A percentile compares a stretch with the other conserved stretches of the same genome.
Evolutionary conservation across 345 rosid genomes (phyloP).

Genomic region (Streptanthus diversifolius): DNA sequence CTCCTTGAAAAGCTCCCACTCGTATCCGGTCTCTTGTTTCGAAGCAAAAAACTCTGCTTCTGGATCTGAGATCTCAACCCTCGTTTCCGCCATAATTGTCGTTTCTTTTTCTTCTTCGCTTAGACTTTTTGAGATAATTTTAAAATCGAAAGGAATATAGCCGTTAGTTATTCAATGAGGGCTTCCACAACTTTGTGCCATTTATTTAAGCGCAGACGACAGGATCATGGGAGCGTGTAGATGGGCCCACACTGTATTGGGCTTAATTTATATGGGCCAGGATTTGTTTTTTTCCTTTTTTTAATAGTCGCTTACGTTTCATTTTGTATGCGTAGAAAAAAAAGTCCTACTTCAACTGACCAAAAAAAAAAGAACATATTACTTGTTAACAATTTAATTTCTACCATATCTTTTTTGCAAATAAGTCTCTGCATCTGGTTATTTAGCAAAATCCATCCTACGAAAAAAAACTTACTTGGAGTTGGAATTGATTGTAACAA

Average conservation of each 20-base stretch:
- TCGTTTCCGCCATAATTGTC: slow-evolving; percentile 34
- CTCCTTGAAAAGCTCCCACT: slow-evolving; percentile 94
- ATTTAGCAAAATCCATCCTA: no score
- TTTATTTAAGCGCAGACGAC: background rate
- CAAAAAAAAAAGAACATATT: no score
- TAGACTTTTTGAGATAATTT: background rate
- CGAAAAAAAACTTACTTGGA: background rate
- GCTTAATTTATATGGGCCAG: background rate
- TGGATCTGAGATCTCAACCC: slow-evolving; percentile 50
- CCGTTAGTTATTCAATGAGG: slow-evolving; percentile 19
- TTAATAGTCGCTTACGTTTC: background rate
- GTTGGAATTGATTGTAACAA: slow-evolving; percentile 17
- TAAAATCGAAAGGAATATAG: slow-evolving; percentile 21
- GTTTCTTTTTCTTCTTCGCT: background rate
- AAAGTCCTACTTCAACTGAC: no score
- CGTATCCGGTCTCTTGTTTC: slow-evolving; percentile 61
- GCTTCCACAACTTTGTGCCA: background rate
- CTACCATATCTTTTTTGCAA: no score
- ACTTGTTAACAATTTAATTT: no score
- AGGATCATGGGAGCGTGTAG: slow-evolving; percentile 8
- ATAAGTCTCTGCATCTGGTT: no score
- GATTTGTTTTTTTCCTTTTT: background rate
- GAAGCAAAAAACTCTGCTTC: slow-evolving; percentile 73
- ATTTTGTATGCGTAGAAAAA: no score
- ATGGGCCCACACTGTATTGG: background rate